Conservation (phyloP, 2,329 filamentous ascomycete species). For the Sarocladium brachiariae region DNA sequence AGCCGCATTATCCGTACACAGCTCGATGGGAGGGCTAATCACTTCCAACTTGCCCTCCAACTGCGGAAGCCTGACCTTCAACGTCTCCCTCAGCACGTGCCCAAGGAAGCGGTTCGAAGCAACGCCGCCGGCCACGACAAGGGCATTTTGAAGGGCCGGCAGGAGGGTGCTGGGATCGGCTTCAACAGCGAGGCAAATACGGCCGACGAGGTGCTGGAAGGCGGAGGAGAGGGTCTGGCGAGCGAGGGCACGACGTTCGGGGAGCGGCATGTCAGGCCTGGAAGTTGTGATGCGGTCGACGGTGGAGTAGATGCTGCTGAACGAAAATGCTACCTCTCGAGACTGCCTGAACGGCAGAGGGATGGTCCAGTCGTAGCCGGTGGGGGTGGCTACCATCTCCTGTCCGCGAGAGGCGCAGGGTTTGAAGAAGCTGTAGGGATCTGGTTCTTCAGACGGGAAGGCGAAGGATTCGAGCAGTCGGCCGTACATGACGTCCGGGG, state of each 20-base stretch:
- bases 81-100: constrained; percentile 48
- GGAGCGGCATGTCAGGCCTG: constrained; percentile 35
- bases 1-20: constrained; percentile 93
- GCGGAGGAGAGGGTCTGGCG: constrained; percentile 68
- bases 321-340: constrained; percentile 61
- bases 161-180: constrained; percentile 19
- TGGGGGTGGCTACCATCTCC: constrained; percentile 36
- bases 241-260: constrained; percentile 64
- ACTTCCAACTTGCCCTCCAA: constrained; percentile 43
- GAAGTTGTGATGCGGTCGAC: constrained; percentile 34
- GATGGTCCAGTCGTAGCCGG: constrained; percentile 54
- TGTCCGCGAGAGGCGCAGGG: constrained; percentile 51
- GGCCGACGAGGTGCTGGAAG: constrained; percentile 80
- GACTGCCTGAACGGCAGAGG: constrained; percentile 57
- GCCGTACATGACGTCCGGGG: constrained; percentile 69
- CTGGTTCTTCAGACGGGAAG: constrained; percentile 45
- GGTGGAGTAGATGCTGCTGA: constrained; percentile 59
- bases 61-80: constrained; percentile 61
- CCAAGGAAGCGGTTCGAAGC: constrained; percentile 77
- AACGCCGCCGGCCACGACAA: constrained; percentile 87
- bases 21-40: constrained; percentile 63
- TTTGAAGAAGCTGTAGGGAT: constrained; percentile 40
- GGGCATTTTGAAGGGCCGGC: constrained; percentile 16
- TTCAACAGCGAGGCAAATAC: constrained; percentile 62
- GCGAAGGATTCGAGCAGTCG: constrained; percentile 73